Base-by-base conservation (phyloP, 306 rosid species). In the Neltuma alba region DNA sequence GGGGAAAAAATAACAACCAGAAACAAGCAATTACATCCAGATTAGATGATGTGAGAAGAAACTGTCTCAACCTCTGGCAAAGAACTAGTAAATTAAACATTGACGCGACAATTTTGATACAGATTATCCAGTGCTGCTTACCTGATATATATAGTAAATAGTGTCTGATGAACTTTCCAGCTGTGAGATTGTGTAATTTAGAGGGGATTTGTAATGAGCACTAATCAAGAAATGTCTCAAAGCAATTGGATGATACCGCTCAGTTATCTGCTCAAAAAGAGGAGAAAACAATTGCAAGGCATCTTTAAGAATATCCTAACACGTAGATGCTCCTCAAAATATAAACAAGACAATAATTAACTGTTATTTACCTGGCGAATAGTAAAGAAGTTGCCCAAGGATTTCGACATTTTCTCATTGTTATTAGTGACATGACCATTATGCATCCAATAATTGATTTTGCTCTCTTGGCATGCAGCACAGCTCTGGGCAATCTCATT, bases 401-500 rank as follows among this genome's bases (percentile, higher is more conserved):
- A 95, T 80, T 95, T 95, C 18, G 99, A 93, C 99, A 95, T 93
- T 81, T 95, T 95, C 85, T 89, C 97, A 48, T 90, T 90, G 85
- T 91, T 93, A 79, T 89, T 92, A 20, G 97, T 92, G 81, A 95
- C 99, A 72, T 92, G 99, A 64, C 99, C 99, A 44, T 95, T 95
- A 76, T 95, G 99, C 97, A 95, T 84, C 99, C 98, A 95, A 83
- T 83, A 92, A 83, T 89, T 78, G 81, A 91, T 40, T 79, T 72
- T 50, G 83, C 98, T 82, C 86, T 91, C 98, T 20, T 89, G 70
- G 78, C 91, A 87, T 9, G 91, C 96, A 37, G 99, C 99, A 88
- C 91, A 90, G 86, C 96, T 95, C 87, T 95, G 98, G 42, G 99
- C 96, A 75, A 95, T 77, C 86, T 95, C 99, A 75, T 95, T 95